These are phyloP conservation scores for Citrullus amarus DNA, from an alignment of 306 rosid genomes.

Conservation along the genomic window DNA sequence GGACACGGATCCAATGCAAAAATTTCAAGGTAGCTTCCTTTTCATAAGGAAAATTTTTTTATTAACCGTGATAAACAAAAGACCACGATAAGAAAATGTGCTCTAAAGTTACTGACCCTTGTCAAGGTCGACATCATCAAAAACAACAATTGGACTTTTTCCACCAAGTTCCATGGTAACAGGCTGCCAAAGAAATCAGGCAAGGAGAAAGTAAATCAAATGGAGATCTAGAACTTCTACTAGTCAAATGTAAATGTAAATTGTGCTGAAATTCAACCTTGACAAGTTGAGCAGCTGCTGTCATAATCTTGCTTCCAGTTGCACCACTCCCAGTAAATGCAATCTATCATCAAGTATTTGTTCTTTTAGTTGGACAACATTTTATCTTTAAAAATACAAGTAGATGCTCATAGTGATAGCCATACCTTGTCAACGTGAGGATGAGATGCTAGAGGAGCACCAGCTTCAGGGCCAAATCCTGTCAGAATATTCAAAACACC, in stretches of 20 bases:
- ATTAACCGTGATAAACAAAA: slow-evolving; percentile 1
- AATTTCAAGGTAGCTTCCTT: not conserved
- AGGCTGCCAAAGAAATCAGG: slow-evolving; percentile 50
- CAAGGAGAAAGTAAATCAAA: slow-evolving; percentile 6
- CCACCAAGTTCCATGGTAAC: slow-evolving; percentile 97
- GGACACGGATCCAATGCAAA: not conserved
- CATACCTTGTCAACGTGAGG: slow-evolving; percentile 87
- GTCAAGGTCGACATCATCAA: slow-evolving; percentile 94
- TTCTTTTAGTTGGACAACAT: not conserved
- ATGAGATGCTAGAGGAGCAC: slow-evolving; percentile 90
- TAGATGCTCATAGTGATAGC: not conserved
- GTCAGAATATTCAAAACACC: slow-evolving; percentile 78
- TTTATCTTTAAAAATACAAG: not conserved
- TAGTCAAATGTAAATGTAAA: not conserved
- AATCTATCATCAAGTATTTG: slow-evolving; percentile 37
- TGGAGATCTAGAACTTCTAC: not conserved
- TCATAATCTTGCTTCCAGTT: slow-evolving; percentile 88
- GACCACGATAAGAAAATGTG: not conserved
- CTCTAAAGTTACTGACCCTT: slow-evolving; percentile 56
- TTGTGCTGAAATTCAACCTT: slow-evolving; percentile 40
- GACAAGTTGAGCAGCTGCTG: slow-evolving; percentile 75
- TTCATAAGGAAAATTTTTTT: not conserved
- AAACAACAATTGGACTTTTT: slow-evolving; percentile 78
- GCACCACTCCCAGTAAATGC: slow-evolving; percentile 92
- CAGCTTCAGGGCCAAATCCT: slow-evolving; percentile 91